Conservation (phyloP, 805 yeast species). For the Starmerella bombicola region DNA sequence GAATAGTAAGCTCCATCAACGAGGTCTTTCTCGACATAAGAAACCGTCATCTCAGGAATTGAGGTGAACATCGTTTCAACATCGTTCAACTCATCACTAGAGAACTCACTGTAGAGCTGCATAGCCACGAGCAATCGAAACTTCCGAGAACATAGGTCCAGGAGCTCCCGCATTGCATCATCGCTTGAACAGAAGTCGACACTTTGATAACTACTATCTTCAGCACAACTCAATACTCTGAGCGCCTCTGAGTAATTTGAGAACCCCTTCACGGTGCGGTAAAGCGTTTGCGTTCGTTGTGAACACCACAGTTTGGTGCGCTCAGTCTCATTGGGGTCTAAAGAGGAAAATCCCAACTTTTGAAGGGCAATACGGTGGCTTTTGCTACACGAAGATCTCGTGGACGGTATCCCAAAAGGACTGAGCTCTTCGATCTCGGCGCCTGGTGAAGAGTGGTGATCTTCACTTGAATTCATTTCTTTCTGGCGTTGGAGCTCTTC, state of each 20-base stretch:
- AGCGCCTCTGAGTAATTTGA: conserved; percentile 67
- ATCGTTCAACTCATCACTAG: conserved; percentile 54
- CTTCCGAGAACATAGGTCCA: conserved; percentile 62
- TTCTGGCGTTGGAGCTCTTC: conserved; percentile 33
- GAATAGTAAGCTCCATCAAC: conserved; percentile 41
- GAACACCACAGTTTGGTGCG: conserved; percentile 85
- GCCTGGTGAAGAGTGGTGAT: not conserved
- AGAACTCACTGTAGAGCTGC: conserved; percentile 69
- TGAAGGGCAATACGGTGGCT: conserved; percentile 7
- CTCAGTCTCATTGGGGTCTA: conserved; percentile 27
- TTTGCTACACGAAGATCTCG: not conserved
- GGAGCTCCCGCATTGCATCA: conserved; percentile 56
- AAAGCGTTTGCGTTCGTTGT: conserved; percentile 67
- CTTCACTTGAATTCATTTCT: not conserved
- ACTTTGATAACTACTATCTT: conserved; percentile 31
- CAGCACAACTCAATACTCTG: conserved; percentile 53
- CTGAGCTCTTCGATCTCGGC: not conserved
- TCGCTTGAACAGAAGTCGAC: not conserved
- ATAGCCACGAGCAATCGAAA: conserved; percentile 71
- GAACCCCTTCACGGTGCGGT: conserved; percentile 73
- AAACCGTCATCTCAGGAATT: conserved; percentile 59
- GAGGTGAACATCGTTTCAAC: conserved; percentile 73
- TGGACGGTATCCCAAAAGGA: not conserved
- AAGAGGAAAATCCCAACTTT: conserved; percentile 19
- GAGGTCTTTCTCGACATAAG: conserved; percentile 22